Percentiles rank a stretch among this genome's conserved stretches.
Evolutionary conservation across 1,139 yeast species (phyloP).

Genomic region (Blastobotrys apis): DNA sequence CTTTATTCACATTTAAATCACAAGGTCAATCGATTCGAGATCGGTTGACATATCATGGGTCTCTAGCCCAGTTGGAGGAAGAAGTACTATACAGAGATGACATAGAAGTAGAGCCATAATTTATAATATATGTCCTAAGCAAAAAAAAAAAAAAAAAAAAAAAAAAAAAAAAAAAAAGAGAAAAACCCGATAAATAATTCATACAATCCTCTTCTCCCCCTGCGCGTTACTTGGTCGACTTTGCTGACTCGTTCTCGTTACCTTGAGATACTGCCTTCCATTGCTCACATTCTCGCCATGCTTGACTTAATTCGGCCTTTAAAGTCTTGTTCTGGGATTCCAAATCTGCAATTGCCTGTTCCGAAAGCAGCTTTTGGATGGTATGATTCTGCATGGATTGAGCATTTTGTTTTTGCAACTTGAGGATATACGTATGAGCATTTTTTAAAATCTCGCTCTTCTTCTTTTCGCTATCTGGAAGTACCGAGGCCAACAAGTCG

Average conservation of each 20-base stretch:
- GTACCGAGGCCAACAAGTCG: conserved; percentile 70
- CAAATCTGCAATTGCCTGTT: conserved; percentile 82
- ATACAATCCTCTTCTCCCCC: too few species aligned
- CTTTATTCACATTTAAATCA: conserved; percentile 19
- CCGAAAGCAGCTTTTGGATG: conserved; percentile 82
- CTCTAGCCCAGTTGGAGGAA: conserved; percentile 26
- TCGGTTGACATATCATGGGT: conserved; percentile 22
- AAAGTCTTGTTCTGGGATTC: conserved; percentile 73
- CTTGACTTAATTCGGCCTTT: conserved; percentile 75
- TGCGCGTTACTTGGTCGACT: too few species aligned
- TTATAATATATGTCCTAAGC: not conserved
- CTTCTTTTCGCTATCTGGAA: conserved; percentile 87
- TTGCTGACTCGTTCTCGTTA: too few species aligned
- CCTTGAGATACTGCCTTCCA: conserved; percentile 69
- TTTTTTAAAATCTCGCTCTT: conserved; percentile 85
- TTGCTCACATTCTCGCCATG: conserved; percentile 87
- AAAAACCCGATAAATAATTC: not conserved
- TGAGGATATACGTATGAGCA: conserved; percentile 84
- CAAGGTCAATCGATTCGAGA: not conserved
- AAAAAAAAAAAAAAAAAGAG: not conserved
- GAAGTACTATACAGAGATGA: conserved; percentile 19
- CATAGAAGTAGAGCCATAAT: conserved; percentile 13
- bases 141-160: not conserved
- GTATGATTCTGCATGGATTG: conserved; percentile 92
- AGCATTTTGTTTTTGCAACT: conserved; percentile 83